Base-by-base conservation (phyloP, 2,329 filamentous ascomycete genomes). In the Exophiala alcalophila region DNA sequence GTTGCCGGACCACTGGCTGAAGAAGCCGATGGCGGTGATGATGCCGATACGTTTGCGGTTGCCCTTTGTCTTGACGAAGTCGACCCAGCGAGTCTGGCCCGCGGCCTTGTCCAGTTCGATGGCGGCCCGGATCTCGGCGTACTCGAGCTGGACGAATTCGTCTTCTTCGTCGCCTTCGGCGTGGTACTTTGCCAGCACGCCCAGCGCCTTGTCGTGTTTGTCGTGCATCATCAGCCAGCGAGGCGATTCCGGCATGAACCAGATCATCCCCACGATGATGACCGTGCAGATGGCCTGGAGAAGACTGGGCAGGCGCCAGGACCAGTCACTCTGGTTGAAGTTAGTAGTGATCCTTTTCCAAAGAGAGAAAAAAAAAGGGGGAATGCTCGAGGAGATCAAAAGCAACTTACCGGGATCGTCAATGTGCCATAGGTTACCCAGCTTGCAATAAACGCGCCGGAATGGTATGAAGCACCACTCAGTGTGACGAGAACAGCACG, bases 201-300 rank as follows among this genome's bases (percentile, higher is more conserved):
- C 44, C 15, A 57, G 50, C 3, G 55, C 61, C 21, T 59, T 47
- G 8, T 60, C 55, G 4, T 55, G 39, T 23, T 57, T 54, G 16
- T 57, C 59, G 30, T 60, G 60, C 18, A 50, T 56, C 31, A 64
- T 56, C 24, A 83, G 70, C 75, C 78, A 84, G 1, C 82, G 70
- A 0, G 81, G 81, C 0, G 77, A 80, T 50, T 86, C 82, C 0
- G 81, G 82, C 57, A 85, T 78, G 61, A 82, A 77, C 70, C 76
- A 79, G 19, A 83, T 72, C 5, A 70, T 57, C 1, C 54, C 52
- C 40, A 83, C 65, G 1, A 83, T 68, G 1, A 76, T 39, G 2
- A 82, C 44, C 0, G 82, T 71, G 1, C 78, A 78, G 0, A 81
- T 61, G 32, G 82, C 82, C 55, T 85, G 81, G 58, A 81, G 80